Conservation (phyloP, 1,284 basidiomycete genomes). For the Cutaneotrichosporon mucoides region DNA sequence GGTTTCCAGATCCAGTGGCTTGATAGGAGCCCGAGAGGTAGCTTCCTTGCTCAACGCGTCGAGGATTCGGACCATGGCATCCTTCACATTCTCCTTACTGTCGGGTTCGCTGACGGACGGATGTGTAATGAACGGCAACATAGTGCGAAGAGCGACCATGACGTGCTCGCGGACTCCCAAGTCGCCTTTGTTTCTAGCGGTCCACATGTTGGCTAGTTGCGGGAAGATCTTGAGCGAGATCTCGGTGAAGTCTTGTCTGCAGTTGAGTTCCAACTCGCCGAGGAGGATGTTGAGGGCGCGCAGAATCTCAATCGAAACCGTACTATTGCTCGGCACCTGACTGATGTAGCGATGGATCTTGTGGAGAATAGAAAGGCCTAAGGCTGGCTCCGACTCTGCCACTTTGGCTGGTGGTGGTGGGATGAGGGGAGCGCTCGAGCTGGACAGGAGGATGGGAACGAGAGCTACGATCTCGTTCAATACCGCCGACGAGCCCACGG, state of each 20-base stretch:
- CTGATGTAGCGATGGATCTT: conserved; percentile 66
- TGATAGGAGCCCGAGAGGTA: conserved; percentile 59
- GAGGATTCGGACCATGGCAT: conserved; percentile 54
- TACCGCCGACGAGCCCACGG: conserved; percentile 3
- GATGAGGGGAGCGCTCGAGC: conserved; percentile 46
- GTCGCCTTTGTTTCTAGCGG: conserved; percentile 62
- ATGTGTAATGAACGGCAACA: conserved; percentile 66
- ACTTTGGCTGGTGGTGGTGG: conserved; percentile 14
- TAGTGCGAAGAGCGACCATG: conserved; percentile 61
- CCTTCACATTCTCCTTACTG: conserved; percentile 42
- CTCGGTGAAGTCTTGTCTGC: conserved; percentile 55
- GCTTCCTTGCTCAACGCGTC: conserved; percentile 59
- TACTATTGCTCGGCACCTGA: conserved; percentile 60
- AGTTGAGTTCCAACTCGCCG: conserved; percentile 68
- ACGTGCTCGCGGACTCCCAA: conserved; percentile 57
- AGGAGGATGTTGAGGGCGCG: conserved; percentile 64
- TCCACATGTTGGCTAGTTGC: conserved; percentile 65
- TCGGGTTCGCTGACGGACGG: conserved; percentile 22
- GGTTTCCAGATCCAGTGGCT: conserved; percentile 58
- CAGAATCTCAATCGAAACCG: conserved; percentile 69
- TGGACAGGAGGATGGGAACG: conserved; percentile 62
- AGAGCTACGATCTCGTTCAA: conserved; percentile 60
- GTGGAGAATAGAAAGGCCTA: conserved; percentile 58
- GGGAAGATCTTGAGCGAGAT: conserved; percentile 64
- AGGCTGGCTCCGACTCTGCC: conserved; percentile 21